Conservation (phyloP, 176 grass and related monocot genomes). For the Elymus sibiricus region DNA sequence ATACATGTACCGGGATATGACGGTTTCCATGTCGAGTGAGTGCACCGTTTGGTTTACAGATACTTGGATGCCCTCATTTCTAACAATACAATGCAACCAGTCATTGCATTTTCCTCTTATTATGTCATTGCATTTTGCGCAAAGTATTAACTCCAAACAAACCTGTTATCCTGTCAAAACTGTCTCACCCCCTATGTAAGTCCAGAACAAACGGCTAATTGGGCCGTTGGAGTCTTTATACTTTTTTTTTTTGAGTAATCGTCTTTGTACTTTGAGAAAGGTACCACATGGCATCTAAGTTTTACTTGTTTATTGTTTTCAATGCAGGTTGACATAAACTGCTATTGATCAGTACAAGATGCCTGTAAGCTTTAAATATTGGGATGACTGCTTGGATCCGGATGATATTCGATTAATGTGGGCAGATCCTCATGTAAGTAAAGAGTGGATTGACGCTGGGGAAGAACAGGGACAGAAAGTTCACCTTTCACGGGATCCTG, state of each 20-base stretch:
- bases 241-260: no score
- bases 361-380: conserved; percentile 85
- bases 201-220: not conserved
- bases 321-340: conserved; percentile 1
- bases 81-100: not conserved
- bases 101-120: not conserved
- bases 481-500: conserved; percentile 89
- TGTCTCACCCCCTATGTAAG: not conserved
- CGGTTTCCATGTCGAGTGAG: not conserved
- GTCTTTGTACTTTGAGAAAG: not conserved
- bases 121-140: not conserved
- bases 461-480: conserved; percentile 72
- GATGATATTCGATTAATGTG: conserved; percentile 80
- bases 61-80: not conserved
- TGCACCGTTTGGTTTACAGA: not conserved
- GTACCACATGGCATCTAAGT: not conserved
- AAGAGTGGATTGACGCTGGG: conserved; percentile 90
- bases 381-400: conserved; percentile 87
- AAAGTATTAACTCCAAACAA: not conserved
- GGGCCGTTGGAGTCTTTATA: no score
- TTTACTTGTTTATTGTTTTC: not conserved
- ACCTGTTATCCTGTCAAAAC: not conserved
- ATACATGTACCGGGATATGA: not conserved
- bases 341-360: conserved; percentile 39
- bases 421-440: conserved; percentile 65